A percentile compares a stretch with the other conserved stretches of the same genome.
These are phyloP conservation scores for Malus fusca DNA, from an alignment of 306 rosid species.

Conservation along the genomic window DNA sequence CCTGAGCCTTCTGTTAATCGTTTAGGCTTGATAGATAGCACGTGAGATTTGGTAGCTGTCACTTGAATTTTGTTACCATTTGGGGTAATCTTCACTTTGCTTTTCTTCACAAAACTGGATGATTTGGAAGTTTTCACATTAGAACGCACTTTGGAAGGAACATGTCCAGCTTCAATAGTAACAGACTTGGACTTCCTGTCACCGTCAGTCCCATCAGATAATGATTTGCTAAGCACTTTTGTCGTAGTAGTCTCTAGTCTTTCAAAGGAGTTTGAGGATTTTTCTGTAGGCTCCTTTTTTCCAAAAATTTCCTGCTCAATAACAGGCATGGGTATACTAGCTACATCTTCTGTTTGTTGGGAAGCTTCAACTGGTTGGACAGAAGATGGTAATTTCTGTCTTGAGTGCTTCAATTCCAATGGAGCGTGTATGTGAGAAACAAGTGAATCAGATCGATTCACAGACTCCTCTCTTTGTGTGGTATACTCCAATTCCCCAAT, in stretches of 20 bases:
- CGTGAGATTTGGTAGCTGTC: conserved; percentile 36
- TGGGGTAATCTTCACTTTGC: conserved; percentile 43
- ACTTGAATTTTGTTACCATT: conserved; percentile 34
- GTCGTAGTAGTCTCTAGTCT: conserved; percentile 22
- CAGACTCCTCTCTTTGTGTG: conserved; percentile 34
- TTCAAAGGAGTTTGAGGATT: conserved; percentile 30
- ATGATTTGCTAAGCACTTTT: conserved; percentile 24
- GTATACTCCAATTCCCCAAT: conserved; percentile 22
- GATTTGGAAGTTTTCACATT: conserved; percentile 43
- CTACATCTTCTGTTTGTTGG: conserved; percentile 44
- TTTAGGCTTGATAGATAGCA: conserved; percentile 50
- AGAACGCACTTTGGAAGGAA: conserved; percentile 29
- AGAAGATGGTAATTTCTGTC: conserved; percentile 32
- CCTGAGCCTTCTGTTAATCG: conserved; percentile 74
- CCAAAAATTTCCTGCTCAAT: conserved; percentile 29
- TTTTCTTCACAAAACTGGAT: conserved; percentile 47
- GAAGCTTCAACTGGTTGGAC: conserved; percentile 37
- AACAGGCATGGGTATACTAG: conserved; percentile 31
- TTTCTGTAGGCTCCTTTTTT: conserved; percentile 33
- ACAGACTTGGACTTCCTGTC: conserved; percentile 41
- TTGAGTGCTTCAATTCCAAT: conserved; percentile 35
- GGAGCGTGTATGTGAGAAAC: conserved; percentile 37
- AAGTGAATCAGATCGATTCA: conserved; percentile 33
- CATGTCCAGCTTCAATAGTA: conserved; percentile 36
- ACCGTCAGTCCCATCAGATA: conserved; percentile 31